Conservation (phyloP, 768 basidiomycete genomes). For the Hortiboletus flavorubellus region DNA sequence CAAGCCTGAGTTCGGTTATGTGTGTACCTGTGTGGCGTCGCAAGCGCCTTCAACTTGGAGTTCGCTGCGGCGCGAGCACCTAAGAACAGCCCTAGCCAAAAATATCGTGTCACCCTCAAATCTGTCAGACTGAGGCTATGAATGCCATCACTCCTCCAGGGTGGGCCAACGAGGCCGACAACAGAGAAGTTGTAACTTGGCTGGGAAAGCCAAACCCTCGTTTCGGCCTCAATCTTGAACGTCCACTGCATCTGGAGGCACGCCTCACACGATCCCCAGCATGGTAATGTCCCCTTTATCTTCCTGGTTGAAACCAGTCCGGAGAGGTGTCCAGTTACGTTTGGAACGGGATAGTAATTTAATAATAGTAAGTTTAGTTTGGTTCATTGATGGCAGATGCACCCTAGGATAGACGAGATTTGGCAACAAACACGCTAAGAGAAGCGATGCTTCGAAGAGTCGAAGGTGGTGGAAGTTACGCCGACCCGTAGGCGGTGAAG, state of each 20-base stretch:
- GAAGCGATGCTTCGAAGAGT: neutral
- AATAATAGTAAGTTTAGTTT: neutral
- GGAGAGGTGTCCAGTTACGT: neutral
- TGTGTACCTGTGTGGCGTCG: too few species aligned
- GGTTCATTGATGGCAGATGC: neutral
- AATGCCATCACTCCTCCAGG: neutral
- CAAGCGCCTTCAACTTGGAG: too few species aligned
- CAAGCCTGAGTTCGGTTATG: too few species aligned
- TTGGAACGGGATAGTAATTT: slow-evolving; percentile 1
- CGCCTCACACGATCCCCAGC: neutral
- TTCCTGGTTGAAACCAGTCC: neutral
- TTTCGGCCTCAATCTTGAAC: neutral
- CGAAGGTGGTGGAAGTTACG: too few species aligned
- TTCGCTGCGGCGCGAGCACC: too few species aligned
- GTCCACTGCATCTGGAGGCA: neutral
- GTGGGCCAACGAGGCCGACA: neutral
- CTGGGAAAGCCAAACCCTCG: neutral
- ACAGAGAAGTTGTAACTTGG: neutral
- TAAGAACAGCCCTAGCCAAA: too few species aligned
- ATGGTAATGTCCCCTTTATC: neutral
- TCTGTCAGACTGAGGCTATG: neutral
- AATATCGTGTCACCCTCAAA: neutral
- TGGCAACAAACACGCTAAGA: neutral
- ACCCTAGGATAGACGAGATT: neutral
- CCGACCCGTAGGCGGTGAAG: too few species aligned